Conservation (phyloP, 202 grass and related monocot species). For the Cymbopogon flexuosus region DNA sequence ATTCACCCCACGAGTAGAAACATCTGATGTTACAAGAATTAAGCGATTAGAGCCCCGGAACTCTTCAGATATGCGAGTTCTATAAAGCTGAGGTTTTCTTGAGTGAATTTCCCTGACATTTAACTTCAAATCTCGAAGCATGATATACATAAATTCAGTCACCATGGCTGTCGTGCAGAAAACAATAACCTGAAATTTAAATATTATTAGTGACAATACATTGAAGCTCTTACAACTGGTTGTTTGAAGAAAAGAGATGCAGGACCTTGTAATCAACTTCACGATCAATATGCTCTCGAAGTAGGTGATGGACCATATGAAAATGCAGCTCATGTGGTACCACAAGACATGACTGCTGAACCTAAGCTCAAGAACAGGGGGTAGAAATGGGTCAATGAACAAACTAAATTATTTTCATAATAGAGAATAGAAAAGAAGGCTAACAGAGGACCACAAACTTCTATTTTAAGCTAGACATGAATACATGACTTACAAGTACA, state of each 20-base stretch:
- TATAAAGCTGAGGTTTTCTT: constrained; percentile 83
- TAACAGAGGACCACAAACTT: background rate
- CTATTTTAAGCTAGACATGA: background rate
- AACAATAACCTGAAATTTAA: constrained; percentile 61
- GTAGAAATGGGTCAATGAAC: background rate
- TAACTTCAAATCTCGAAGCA: constrained; percentile 82
- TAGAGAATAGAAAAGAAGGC: background rate
- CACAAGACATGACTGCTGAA: constrained; percentile 63
- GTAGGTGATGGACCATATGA: constrained; percentile 67
- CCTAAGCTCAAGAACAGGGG: constrained; percentile 42
- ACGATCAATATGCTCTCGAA: constrained; percentile 70
- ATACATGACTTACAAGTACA: constrained; percentile 4
- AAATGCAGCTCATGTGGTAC: constrained; percentile 79
- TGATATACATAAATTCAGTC: constrained; percentile 77
- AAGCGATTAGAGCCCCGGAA: constrained; percentile 64
- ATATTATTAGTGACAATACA: background rate
- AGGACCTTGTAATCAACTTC: constrained; percentile 88
- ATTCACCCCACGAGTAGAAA: constrained; percentile 73
- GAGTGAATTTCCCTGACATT: constrained; percentile 96
- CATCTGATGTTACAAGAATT: constrained; percentile 88
- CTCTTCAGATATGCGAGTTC: constrained; percentile 83
- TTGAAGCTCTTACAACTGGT: background rate
- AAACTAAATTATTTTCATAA: background rate
- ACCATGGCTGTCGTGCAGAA: constrained; percentile 93
- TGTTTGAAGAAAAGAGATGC: background rate